Evolutionary conservation across 768 basidiomycete species (phyloP).

Genomic region (Lactarius vividus): DNA sequence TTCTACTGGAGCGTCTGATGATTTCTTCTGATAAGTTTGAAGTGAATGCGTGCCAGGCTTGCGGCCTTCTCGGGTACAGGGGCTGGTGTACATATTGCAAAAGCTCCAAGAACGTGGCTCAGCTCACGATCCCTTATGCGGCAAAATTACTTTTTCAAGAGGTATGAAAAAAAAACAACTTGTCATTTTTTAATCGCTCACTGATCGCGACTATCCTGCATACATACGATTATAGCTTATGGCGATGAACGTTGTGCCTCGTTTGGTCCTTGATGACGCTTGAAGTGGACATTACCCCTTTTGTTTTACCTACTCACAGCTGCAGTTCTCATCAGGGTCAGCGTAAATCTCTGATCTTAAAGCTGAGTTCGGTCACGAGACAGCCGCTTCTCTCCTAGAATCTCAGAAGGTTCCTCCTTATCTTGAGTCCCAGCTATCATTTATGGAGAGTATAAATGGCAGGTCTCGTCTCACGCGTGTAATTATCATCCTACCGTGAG

Average conservation of each 20-base stretch:
- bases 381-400: background rate
- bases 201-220: constrained; percentile 6
- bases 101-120: constrained; percentile 93
- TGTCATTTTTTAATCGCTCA: constrained; percentile 1
- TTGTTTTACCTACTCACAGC: background rate
- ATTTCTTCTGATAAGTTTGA: constrained; percentile 98
- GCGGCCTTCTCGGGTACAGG: constrained; percentile 92
- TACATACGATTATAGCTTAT: constrained; percentile 56
- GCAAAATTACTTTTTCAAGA: constrained; percentile 92
- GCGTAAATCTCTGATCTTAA: background rate
- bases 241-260: constrained; percentile 96
- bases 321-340: background rate
- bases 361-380: background rate
- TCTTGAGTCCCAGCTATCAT: background rate
- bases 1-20: constrained; percentile 96
- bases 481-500: background rate
- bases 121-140: constrained; percentile 93
- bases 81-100: constrained; percentile 99
- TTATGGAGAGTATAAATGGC: background rate
- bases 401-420: constrained; percentile 4
- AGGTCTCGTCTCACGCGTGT: background rate
- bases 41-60: constrained; percentile 91
- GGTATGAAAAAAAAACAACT: constrained; percentile 42
- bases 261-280: constrained; percentile 82
- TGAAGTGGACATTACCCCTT: constrained; percentile 29